Evolutionary conservation across 352 stramenopile genomes (phyloP), one percentile per base, ranked within the genome.

Genomic region (Phytophthora foliorum): DNA sequence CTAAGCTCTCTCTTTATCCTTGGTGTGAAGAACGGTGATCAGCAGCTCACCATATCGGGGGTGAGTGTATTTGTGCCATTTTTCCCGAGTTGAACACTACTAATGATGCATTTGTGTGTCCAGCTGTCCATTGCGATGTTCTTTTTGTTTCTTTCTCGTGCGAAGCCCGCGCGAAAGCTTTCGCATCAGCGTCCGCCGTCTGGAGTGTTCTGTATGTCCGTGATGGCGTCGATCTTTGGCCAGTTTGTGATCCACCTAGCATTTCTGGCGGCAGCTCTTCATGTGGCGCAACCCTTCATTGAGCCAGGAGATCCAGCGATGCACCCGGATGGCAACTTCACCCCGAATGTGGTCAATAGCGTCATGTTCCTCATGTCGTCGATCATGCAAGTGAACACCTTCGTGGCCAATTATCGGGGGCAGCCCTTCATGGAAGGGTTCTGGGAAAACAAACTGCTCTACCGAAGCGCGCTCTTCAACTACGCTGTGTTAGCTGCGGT

Each of bases 381-480:
- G 22, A 79, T 98, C 56, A 91, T 96, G 75, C 93, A 89, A 42
- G 88, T 99, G 17, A 99, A 98, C 73, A 98, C 98, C 4, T 99
- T 99, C 68, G 85, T 95, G 6, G 95, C 98, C 7, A 99, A 99
- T 78, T 99, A 99, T 84, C 89, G 95, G 69, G 98, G 98, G 13
- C 87, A 96, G 56, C 98, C 98, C n/a, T 99, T 99, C 79, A 99
- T 99, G 93, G 95, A 99, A 82, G 95, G 89, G 57, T 94, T 99
- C 62, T 91, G 77, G 31, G 92, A 99, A 50, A 99, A 99, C 78
- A 94, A 94, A 29, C 67, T 95, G 13, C 63, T 99, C 22, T 87
- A 99, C 46, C 93, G 93, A 77, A 95, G 86, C 59, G 86, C 93
- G 13, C 84, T 90, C 1, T 70, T 96, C 36, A 92, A 81, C 31